Conservation (phyloP, 805 yeast species). For the Wickerhamiella lipophila region DNA sequence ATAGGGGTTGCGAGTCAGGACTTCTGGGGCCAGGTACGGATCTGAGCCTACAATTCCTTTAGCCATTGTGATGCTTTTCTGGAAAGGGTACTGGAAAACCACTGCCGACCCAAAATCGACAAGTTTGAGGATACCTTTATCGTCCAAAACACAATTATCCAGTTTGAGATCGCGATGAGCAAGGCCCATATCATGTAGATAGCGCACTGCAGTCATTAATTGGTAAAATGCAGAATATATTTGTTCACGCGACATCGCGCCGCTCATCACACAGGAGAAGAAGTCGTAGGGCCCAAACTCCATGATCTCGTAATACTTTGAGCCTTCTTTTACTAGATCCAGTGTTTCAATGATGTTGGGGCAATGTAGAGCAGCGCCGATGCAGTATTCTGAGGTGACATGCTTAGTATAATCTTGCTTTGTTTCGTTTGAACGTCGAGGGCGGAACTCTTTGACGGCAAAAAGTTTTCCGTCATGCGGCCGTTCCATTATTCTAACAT, state of each 20-base stretch:
- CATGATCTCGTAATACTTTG: slow-evolving; percentile 64
- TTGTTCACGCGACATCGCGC: slow-evolving; percentile 58
- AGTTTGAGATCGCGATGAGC: slow-evolving; percentile 89
- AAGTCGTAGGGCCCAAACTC: slow-evolving; percentile 88
- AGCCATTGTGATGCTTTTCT: slow-evolving; percentile 46
- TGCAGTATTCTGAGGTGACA: slow-evolving; percentile 68
- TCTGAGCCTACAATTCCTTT: slow-evolving; percentile 90
- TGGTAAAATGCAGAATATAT: slow-evolving; percentile 74
- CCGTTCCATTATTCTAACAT: slow-evolving; percentile 66
- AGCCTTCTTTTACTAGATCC: slow-evolving; percentile 62
- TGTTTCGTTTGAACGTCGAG: slow-evolving; percentile 48
- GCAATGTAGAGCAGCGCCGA: slow-evolving; percentile 69
- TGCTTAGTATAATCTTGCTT: slow-evolving; percentile 61
- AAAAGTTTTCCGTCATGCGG: slow-evolving; percentile 47
- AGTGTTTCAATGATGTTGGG: slow-evolving; percentile 68
- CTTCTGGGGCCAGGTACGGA: slow-evolving; percentile 92
- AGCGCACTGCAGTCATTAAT: slow-evolving; percentile 58
- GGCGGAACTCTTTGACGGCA: slow-evolving; percentile 80
- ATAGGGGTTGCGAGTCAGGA: slow-evolving; percentile 44
- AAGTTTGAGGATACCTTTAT: slow-evolving; percentile 63
- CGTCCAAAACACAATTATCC: slow-evolving; percentile 81
- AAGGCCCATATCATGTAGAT: slow-evolving; percentile 67
- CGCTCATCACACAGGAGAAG: slow-evolving; percentile 86
- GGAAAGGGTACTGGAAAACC: slow-evolving; percentile 58
- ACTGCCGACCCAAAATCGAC: slow-evolving; percentile 93